Conservation (phyloP, 768 basidiomycete genomes). For the Tephrocybe sp. region DNA sequence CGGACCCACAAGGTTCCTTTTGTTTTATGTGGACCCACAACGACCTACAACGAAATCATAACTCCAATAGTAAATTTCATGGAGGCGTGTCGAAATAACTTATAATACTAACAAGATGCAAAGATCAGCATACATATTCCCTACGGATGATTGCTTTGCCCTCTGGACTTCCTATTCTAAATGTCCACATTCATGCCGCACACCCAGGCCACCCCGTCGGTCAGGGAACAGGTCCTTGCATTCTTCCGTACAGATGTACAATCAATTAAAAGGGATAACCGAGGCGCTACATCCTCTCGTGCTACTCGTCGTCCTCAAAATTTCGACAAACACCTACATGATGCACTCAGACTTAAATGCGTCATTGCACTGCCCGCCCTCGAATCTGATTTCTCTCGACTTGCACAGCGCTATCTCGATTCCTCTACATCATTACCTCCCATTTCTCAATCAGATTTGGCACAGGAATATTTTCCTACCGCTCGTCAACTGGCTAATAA, state of each 20-base stretch:
- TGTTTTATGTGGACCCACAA: too few species aligned
- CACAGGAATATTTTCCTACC: not conserved
- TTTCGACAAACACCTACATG: conserved; percentile 9
- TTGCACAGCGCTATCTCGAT: not conserved
- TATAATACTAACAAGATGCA: too few species aligned
- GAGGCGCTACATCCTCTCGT: not conserved
- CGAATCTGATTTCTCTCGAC: conserved; percentile 1
- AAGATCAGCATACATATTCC: too few species aligned
- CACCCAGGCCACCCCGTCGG: not conserved
- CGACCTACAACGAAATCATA: too few species aligned
- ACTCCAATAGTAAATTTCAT: too few species aligned
- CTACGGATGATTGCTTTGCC: too few species aligned
- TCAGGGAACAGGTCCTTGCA: not conserved
- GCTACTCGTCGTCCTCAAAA: conserved; percentile 3
- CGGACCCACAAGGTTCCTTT: not conserved
- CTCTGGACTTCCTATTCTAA: too few species aligned
- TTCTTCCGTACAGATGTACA: not conserved
- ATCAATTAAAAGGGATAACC: not conserved
- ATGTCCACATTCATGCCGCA: too few species aligned
- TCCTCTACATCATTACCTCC: not conserved
- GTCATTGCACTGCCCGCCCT: not conserved
- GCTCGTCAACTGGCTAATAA: too few species aligned
- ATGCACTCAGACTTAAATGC: conserved; percentile 2
- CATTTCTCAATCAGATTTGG: too few species aligned
- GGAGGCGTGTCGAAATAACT: too few species aligned